phyloP scores from a whole-genome alignment of 768 basidiomycete genomes.

The Leccinum subtestaceum region DNA sequence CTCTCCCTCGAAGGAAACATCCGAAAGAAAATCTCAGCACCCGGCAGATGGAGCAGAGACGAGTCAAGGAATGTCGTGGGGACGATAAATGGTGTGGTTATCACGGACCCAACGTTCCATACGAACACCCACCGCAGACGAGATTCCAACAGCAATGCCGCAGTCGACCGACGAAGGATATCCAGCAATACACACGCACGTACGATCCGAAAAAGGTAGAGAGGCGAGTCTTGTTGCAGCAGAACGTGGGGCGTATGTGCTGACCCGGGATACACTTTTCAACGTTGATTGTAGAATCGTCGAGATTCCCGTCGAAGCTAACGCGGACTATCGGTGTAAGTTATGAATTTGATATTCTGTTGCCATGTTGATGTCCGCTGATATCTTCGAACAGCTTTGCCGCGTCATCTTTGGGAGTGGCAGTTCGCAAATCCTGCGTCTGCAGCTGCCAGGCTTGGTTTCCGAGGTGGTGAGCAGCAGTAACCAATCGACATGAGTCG shows the following conservation, averaged over 20 bases:
- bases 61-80: constrained; percentile 38
- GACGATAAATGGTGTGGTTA: constrained; percentile 35
- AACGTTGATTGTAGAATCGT: constrained; percentile 44
- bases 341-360: background rate
- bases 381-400: constrained; percentile 27
- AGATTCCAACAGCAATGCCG: constrained; percentile 49
- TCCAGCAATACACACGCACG: constrained; percentile 68
- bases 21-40: constrained; percentile 10
- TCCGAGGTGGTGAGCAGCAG: constrained; percentile 42
- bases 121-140: constrained; percentile 37
- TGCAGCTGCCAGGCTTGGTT: constrained; percentile 50
- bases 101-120: constrained; percentile 24
- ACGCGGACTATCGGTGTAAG: constrained; percentile 67
- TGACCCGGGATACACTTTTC: background rate
- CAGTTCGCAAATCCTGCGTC: constrained; percentile 59
- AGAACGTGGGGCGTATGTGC: background rate
- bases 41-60: constrained; percentile 16
- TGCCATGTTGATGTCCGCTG: background rate
- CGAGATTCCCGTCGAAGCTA: constrained; percentile 50
- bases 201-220: constrained; percentile 51
- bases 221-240: constrained; percentile 40
- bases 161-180: constrained; percentile 40
- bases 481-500: background rate
- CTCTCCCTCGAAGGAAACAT: constrained; percentile 21
- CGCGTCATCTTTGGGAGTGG: constrained; percentile 52